These are phyloP conservation scores for Skeletonema potamos DNA, from an alignment of 108 stramenopile species.

Conservation along the genomic window DNA sequence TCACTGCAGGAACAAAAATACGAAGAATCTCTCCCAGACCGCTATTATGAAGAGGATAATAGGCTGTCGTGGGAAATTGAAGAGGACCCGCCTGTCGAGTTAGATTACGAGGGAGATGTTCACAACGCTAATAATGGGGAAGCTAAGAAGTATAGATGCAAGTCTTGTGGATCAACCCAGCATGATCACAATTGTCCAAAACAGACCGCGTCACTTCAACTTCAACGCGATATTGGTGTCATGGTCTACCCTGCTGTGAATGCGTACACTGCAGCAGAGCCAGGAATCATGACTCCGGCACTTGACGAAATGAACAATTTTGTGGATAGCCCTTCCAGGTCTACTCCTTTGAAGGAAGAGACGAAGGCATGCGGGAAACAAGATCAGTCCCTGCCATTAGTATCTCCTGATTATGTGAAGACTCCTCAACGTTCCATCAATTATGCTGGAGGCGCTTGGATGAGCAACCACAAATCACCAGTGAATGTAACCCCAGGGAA, in stretches of 20 bases:
- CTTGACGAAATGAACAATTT: conserved; percentile 86
- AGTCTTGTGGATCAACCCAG: neutral
- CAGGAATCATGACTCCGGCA: conserved; percentile 72
- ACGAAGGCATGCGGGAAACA: neutral
- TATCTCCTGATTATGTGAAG: conserved; percentile 39
- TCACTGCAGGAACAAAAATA: conserved; percentile 41
- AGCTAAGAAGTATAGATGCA: conserved; percentile 2
- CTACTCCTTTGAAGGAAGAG: conserved; percentile 25
- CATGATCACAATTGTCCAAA: neutral
- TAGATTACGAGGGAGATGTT: conserved; percentile 35
- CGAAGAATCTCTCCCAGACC: conserved; percentile 58
- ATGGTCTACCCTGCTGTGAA: conserved; percentile 84
- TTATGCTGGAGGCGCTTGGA: conserved; percentile 45
- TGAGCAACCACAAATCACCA: conserved; percentile 30
- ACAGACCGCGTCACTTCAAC: conserved; percentile 56
- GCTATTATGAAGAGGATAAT: conserved; percentile 86
- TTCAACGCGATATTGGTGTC: conserved; percentile 78
- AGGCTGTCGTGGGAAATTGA: conserved; percentile 87
- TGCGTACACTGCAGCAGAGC: conserved; percentile 77
- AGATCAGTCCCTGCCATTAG: conserved; percentile 20
- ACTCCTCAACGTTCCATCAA: conserved; percentile 48
- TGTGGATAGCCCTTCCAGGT: conserved; percentile 37
- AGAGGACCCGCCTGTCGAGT: conserved; percentile 68
- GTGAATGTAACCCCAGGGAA: conserved; percentile 14
- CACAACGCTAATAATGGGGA: conserved; percentile 2